Evolutionary conservation across 2,329 filamentous ascomycete genomes (phyloP).

Genomic region (Beauveria sp.): DNA sequence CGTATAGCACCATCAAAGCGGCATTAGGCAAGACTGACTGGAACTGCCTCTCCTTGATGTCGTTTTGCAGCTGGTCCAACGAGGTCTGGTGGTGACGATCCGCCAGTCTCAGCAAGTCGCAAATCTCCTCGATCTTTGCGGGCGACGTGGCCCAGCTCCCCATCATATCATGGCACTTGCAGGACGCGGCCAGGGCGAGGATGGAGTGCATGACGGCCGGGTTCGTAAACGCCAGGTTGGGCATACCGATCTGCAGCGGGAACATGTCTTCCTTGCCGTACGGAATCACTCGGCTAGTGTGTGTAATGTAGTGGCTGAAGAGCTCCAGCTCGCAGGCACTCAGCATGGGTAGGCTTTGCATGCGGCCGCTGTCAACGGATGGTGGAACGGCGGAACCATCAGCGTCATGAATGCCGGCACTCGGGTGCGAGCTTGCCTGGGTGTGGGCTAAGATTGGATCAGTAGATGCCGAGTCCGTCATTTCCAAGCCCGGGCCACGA

Average conservation of each 20-base stretch:
- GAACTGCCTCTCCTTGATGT: slow-evolving; percentile 25
- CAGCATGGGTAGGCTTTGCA: neutral
- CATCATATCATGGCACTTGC: slow-evolving; percentile 29
- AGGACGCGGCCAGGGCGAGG: slow-evolving; percentile 32
- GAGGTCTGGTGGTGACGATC: slow-evolving; percentile 31
- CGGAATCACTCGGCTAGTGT: slow-evolving; percentile 30
- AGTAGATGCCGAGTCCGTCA: neutral
- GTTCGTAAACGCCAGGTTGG: slow-evolving; percentile 32
- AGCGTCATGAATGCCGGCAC: neutral
- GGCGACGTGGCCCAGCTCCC: neutral
- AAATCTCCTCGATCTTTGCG: slow-evolving; percentile 8
- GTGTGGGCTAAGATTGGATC: neutral
- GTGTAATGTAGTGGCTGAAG: slow-evolving; percentile 33
- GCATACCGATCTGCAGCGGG: slow-evolving; percentile 33
- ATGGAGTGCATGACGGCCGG: slow-evolving; percentile 34
- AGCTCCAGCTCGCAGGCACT: slow-evolving; percentile 26
- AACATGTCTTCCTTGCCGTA: slow-evolving; percentile 31
- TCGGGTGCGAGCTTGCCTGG: too few species aligned
- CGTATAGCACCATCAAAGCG: slow-evolving; percentile 35
- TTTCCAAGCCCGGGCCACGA: neutral
- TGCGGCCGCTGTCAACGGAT: neutral
- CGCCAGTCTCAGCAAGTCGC: slow-evolving; percentile 20
- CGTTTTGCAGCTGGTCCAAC: slow-evolving; percentile 28
- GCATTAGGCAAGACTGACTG: slow-evolving; percentile 31
- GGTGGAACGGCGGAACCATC: neutral